A percentile compares a stretch with the other conserved stretches of the same genome.
Conservation (phyloP, 129 eudicot genomes). For the Pittosporum tobira region DNA sequence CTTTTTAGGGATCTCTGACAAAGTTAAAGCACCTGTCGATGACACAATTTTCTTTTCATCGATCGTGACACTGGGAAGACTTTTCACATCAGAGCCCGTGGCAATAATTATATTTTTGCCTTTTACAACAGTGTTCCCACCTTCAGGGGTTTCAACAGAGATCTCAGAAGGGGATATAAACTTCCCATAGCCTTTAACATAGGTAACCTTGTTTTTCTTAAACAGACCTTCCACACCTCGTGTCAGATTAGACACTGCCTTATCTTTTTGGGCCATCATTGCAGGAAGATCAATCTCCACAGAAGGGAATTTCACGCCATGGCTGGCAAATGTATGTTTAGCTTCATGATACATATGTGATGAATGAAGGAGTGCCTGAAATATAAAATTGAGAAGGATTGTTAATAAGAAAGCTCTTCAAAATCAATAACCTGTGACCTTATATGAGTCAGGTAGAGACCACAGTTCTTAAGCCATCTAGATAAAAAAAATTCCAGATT, state of each 20-base stretch:
- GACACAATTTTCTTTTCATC: slow-evolving; percentile 77
- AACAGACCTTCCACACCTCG: slow-evolving; percentile 71
- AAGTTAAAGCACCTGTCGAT: slow-evolving; percentile 76
- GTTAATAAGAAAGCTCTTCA: background rate
- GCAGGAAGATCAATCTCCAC: slow-evolving; percentile 76
- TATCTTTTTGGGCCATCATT: slow-evolving; percentile 90
- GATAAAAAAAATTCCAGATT: background rate
- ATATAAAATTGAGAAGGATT: slow-evolving; percentile 1
- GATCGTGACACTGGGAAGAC: slow-evolving; percentile 65
- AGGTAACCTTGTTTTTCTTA: slow-evolving; percentile 75
- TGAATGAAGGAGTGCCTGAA: slow-evolving; percentile 89
- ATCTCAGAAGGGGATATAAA: slow-evolving; percentile 72
- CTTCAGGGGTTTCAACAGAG: slow-evolving; percentile 70
- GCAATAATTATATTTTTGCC: slow-evolving; percentile 79
- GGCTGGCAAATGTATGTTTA: slow-evolving; percentile 48
- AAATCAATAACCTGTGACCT: background rate
- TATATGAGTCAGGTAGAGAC: background rate
- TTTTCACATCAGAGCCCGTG: slow-evolving; percentile 84
- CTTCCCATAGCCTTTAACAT: slow-evolving; percentile 79
- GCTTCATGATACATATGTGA: slow-evolving; percentile 94
- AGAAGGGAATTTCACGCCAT: slow-evolving; percentile 58
- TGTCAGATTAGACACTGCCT: slow-evolving; percentile 62
- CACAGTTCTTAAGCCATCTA: background rate
- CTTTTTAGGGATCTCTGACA: slow-evolving; percentile 65
- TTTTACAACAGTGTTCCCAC: slow-evolving; percentile 54